Conservation (phyloP, 2,329 filamentous ascomycete genomes). For the Diaporthe sp. region DNA sequence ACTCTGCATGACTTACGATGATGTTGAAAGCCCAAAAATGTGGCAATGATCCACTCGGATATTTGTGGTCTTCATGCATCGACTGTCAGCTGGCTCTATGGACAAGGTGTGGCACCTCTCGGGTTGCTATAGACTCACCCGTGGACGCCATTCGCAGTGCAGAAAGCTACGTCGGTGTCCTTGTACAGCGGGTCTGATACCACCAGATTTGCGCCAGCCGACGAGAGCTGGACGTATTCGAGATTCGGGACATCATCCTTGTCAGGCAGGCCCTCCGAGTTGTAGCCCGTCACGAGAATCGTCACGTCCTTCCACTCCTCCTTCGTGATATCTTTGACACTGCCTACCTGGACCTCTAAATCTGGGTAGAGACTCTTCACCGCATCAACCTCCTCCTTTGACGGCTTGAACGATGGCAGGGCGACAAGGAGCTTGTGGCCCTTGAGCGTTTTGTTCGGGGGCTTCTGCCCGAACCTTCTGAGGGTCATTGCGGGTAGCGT, state of each 20-base stretch:
- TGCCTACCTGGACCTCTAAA: slow-evolving; percentile 56
- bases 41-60: slow-evolving; percentile 68
- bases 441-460: slow-evolving; percentile 55
- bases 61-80: slow-evolving; percentile 64
- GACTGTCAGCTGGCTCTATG: background rate
- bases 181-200: slow-evolving; percentile 61
- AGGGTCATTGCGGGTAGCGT: slow-evolving; percentile 31
- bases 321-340: slow-evolving; percentile 48
- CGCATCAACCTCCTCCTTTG: slow-evolving; percentile 52
- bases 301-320: slow-evolving; percentile 65
- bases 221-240: slow-evolving; percentile 67
- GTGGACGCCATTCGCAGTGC: slow-evolving; percentile 71
- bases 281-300: slow-evolving; percentile 52
- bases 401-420: slow-evolving; percentile 51
- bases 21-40: slow-evolving; percentile 65
- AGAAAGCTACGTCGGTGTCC: slow-evolving; percentile 65
- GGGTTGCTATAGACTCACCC: slow-evolving; percentile 56
- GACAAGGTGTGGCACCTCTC: background rate
- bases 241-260: slow-evolving; percentile 61
- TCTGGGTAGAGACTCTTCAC: slow-evolving; percentile 59
- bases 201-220: slow-evolving; percentile 67
- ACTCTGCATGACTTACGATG: slow-evolving; percentile 53
- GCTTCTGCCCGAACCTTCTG: slow-evolving; percentile 31
- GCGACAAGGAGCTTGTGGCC: slow-evolving; percentile 63
- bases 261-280: slow-evolving; percentile 61